A percentile compares a stretch with the other conserved stretches of the same genome.
phyloP scores from a whole-genome alignment of 1,284 basidiomycete species.

The Irpex sp. region DNA sequence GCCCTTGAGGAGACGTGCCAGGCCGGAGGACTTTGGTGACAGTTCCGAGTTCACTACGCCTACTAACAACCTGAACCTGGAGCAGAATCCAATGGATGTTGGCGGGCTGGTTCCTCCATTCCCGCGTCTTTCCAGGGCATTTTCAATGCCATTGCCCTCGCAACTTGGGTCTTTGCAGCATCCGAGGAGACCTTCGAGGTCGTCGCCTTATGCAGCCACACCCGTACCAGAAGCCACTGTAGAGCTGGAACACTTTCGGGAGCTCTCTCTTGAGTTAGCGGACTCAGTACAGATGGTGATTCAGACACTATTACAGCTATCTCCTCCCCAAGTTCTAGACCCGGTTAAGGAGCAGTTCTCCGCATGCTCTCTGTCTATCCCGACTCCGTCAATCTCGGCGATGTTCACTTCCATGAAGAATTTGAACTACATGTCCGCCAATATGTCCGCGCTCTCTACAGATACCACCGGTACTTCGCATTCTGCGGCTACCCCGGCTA shows the following conservation, averaged over 20 bases:
- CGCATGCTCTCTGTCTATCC: slow-evolving; percentile 80
- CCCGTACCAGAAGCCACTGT: slow-evolving; percentile 20
- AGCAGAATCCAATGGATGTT: slow-evolving; percentile 33
- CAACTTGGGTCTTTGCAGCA: slow-evolving; percentile 67
- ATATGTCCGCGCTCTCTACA: slow-evolving; percentile 43
- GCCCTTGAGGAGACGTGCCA: slow-evolving; percentile 23
- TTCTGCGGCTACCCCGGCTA: slow-evolving; percentile 7
- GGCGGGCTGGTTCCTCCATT: slow-evolving; percentile 23
- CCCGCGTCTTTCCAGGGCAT: slow-evolving; percentile 61
- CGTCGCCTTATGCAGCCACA: slow-evolving; percentile 14
- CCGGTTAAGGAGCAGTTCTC: slow-evolving; percentile 90
- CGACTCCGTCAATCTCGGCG: slow-evolving; percentile 83
- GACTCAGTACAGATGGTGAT: slow-evolving; percentile 86
- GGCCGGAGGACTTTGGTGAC: slow-evolving; percentile 24
- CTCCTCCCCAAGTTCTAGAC: slow-evolving; percentile 86
- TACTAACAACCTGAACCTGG: slow-evolving; percentile 29
- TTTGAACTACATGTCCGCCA: slow-evolving; percentile 85
- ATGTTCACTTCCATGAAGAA: slow-evolving; percentile 88
- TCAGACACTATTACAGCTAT: slow-evolving; percentile 84
- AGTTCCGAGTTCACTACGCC: slow-evolving; percentile 32
- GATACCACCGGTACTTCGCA: slow-evolving; percentile 14
- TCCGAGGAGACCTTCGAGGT: slow-evolving; percentile 41
- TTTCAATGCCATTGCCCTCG: slow-evolving; percentile 68
- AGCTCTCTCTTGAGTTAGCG: slow-evolving; percentile 78
- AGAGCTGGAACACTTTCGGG: slow-evolving; percentile 45